Evolutionary conservation across 257 asterid species (phyloP).

Genomic region (Orobanche coerulescens): DNA sequence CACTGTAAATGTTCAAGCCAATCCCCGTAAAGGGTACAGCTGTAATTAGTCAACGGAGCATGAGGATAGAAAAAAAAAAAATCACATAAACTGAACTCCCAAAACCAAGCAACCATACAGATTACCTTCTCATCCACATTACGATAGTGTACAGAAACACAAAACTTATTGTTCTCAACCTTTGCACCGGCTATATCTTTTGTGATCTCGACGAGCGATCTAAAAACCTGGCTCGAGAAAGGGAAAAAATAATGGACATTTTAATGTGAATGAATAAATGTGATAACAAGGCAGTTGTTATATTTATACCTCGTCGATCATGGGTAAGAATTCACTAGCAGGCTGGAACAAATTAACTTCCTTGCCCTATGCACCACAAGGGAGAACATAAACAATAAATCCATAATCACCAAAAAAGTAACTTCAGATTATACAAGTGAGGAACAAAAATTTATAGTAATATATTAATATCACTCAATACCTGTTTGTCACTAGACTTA

Average conservation of each 20-base stretch:
- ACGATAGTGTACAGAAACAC: slow-evolving; percentile 94
- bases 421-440: slow-evolving; percentile 1
- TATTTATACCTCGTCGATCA: slow-evolving; percentile 72
- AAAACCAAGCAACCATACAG: neutral
- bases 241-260: too few species aligned
- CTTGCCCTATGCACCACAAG: slow-evolving; percentile 52
- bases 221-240: slow-evolving; percentile 45
- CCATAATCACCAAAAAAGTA: neutral
- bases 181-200: slow-evolving; percentile 64
- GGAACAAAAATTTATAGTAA: neutral
- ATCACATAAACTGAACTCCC: neutral
- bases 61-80: too few species aligned
- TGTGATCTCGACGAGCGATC: slow-evolving; percentile 58
- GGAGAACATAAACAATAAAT: neutral
- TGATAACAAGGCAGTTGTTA: neutral
- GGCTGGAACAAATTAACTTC: slow-evolving; percentile 91
- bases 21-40: neutral
- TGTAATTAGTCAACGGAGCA: neutral
- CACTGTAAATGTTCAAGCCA: slow-evolving; percentile 37
- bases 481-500: slow-evolving; percentile 73
- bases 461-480: too few species aligned
- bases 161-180: slow-evolving; percentile 90
- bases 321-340: slow-evolving; percentile 83
- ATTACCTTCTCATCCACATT: slow-evolving; percentile 82
- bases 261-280: neutral